Conservation (phyloP, 225 moss, liverwort and hornwort genomes). For the Physcomitrium patens region DNA sequence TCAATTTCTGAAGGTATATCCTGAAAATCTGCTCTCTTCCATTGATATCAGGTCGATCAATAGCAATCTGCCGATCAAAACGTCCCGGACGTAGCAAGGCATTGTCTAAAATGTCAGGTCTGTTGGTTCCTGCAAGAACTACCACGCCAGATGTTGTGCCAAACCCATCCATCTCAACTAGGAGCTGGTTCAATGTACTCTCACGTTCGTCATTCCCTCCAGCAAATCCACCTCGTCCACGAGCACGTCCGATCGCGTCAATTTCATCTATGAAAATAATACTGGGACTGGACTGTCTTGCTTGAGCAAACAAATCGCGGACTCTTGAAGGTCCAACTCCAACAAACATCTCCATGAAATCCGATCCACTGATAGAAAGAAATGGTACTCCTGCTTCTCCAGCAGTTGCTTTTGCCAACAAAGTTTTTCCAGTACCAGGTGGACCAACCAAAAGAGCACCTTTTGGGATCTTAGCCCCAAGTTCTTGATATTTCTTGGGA, state of each 20-base stretch:
- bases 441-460: conserved; percentile 79
- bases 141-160: conserved; percentile 83
- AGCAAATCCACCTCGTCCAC: conserved; percentile 41
- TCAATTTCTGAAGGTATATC: conserved; percentile 68
- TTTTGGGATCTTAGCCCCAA: conserved; percentile 88
- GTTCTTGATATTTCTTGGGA: conserved; percentile 48
- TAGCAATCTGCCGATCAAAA: conserved; percentile 41
- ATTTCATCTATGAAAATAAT: conserved; percentile 97
- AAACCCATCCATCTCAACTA: conserved; percentile 92
- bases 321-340: conserved; percentile 83
- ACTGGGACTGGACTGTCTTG: conserved; percentile 70
- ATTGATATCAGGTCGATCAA: conserved; percentile 40
- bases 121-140: conserved; percentile 48
- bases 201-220: conserved; percentile 82
- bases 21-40: conserved; percentile 34
- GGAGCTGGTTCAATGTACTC: conserved; percentile 83
- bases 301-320: conserved; percentile 65
- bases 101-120: conserved; percentile 42
- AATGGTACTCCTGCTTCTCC: conserved; percentile 79
- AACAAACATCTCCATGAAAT: conserved; percentile 97
- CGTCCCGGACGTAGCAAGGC: conserved; percentile 36
- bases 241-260: conserved; percentile 87
- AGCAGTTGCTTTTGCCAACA: conserved; percentile 84
- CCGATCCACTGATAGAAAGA: conserved; percentile 92
- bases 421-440: conserved; percentile 77